These are phyloP conservation scores for Diaporthe sp. DNA, from an alignment of 2,329 filamentous ascomycete genomes.

Conservation along the genomic window DNA sequence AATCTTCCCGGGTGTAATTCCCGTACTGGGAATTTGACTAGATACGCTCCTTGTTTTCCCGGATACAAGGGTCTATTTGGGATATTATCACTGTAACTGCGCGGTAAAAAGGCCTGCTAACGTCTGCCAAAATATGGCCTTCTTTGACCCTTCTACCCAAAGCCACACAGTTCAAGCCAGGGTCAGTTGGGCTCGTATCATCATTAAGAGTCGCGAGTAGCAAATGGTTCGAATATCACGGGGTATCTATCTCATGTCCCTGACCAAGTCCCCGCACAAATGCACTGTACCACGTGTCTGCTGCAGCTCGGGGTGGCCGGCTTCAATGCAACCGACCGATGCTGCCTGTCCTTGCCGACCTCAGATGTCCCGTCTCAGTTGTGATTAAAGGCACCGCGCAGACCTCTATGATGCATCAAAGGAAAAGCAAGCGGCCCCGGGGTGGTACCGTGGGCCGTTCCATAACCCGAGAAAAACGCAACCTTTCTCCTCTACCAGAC, in stretches of 20 bases:
- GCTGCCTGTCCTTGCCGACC: too few relatives aligned
- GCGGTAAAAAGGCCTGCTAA: not conserved
- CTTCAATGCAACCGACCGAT: not conserved
- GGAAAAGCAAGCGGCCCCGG: not conserved
- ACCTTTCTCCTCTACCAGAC: not conserved
- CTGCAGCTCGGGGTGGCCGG: not conserved
- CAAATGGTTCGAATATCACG: not conserved
- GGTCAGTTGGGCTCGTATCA: not conserved
- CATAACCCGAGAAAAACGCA: not conserved
- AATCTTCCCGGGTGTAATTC: too few relatives aligned
- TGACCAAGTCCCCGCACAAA: too few relatives aligned
- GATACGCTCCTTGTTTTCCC: too few relatives aligned
- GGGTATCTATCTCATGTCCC: constrained; percentile 9
- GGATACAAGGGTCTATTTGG: too few relatives aligned
- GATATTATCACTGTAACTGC: not conserved
- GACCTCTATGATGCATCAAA: constrained; percentile 11
- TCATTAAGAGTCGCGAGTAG: not conserved
- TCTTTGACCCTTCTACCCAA: too few relatives aligned
- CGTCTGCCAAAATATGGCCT: not conserved
- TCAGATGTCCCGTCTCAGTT: not conserved
- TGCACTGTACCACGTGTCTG: not conserved
- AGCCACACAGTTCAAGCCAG: not conserved
- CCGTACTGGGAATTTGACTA: too few relatives aligned
- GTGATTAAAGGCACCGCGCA: not conserved
- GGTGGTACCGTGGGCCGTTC: not conserved